A percentile compares a stretch with the other conserved stretches of the same genome.
These are phyloP conservation scores for Cocos nucifera DNA, from an alignment of 176 grass and related monocot genomes.

Conservation along the genomic window DNA sequence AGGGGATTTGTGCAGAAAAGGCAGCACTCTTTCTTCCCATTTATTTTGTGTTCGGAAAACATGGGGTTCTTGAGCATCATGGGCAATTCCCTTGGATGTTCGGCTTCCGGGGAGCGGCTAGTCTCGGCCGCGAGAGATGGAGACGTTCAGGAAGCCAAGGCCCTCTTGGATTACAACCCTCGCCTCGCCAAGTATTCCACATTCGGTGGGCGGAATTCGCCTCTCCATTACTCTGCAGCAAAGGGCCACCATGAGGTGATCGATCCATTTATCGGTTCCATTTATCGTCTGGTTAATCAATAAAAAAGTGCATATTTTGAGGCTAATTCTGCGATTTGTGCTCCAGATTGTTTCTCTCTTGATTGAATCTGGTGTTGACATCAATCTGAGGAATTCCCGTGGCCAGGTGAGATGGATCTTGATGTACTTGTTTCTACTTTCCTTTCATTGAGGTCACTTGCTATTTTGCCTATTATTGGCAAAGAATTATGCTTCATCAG, in stretches of 20 bases:
- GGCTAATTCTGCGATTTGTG: background rate
- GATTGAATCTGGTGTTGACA: constrained; percentile 79
- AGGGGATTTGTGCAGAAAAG: background rate
- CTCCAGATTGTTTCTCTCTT: constrained; percentile 80
- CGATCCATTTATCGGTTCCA: constrained; percentile 13
- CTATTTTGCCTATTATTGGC: constrained; percentile 1
- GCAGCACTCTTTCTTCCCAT: background rate
- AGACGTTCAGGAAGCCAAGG: constrained; percentile 80
- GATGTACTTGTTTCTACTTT: constrained; percentile 14
- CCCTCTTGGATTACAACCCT: constrained; percentile 82
- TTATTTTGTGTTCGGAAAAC: background rate
- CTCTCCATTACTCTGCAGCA: constrained; percentile 85
- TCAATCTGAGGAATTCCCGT: constrained; percentile 84
- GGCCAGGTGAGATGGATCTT: constrained; percentile 49
- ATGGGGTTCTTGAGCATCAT: constrained; percentile 85
- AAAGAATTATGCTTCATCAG: constrained; percentile 1
- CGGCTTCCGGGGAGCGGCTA: constrained; percentile 65
- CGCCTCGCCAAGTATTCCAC: constrained; percentile 72
- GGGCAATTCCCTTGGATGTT: constrained; percentile 83
- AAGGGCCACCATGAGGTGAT: constrained; percentile 92
- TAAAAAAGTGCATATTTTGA: constrained; percentile 11
- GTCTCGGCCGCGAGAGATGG: constrained; percentile 84
- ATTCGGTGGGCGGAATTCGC: constrained; percentile 77
- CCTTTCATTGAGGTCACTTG: constrained; percentile 2
- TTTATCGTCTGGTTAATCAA: background rate